Evolutionary conservation across 2,329 filamentous ascomycete genomes (phyloP).

Genomic region (Simplicillium aogashimaense): DNA sequence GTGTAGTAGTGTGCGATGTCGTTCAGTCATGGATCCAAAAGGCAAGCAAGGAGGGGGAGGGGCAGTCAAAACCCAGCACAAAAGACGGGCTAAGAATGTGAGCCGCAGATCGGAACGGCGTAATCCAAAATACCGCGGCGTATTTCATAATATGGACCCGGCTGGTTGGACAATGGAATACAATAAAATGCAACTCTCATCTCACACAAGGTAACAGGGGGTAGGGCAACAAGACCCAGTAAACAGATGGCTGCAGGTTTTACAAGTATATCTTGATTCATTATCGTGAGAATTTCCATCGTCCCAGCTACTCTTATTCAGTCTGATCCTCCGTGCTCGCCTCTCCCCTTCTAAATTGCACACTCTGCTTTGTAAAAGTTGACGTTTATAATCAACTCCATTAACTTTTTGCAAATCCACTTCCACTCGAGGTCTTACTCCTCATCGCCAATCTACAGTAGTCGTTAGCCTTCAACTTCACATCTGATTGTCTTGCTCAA

Average conservation of each 20-base stretch:
- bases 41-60: no score
- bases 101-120: no score
- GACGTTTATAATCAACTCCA: no score
- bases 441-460: slow-evolving; percentile 16
- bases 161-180: background rate
- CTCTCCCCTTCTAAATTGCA: no score
- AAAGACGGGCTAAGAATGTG: no score
- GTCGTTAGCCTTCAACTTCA: background rate
- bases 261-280: slow-evolving; percentile 2
- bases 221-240: background rate
- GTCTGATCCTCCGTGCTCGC: background rate
- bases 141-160: no score
- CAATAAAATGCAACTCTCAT: background rate
- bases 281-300: slow-evolving; percentile 3
- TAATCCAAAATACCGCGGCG: no score
- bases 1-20: no score
- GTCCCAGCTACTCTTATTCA: background rate
- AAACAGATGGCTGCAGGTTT: background rate
- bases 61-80: no score
- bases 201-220: background rate
- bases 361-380: no score
- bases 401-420: no score
- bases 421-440: slow-evolving; percentile 9
- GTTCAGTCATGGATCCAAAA: no score
- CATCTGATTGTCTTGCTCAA: background rate